Conservation (phyloP, 106 monocot genomes). For the Amphibolis antarctica region DNA sequence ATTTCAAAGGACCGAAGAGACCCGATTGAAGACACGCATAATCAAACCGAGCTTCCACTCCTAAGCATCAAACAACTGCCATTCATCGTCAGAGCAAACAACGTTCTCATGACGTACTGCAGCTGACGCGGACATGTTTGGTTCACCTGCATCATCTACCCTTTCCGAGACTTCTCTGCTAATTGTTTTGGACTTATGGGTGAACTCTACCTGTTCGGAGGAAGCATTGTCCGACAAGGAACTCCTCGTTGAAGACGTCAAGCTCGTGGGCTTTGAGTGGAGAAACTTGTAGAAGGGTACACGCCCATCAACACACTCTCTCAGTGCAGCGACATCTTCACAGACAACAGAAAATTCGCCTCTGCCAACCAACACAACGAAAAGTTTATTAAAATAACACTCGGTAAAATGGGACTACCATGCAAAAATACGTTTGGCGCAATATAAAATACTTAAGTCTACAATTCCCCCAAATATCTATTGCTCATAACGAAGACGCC, state of each 20-base stretch:
- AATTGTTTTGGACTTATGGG: not conserved
- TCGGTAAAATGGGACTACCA: no score
- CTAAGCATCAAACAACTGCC: slow-evolving; percentile 1
- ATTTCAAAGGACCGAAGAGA: no score
- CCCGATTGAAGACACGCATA: no score
- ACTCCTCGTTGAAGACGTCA: not conserved
- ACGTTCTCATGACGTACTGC: not conserved
- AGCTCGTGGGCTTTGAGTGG: slow-evolving; percentile 8
- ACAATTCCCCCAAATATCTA: no score
- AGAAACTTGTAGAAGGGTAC: slow-evolving; percentile 26
- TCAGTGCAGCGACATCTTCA: slow-evolving; percentile 56
- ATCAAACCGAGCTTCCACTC: no score
- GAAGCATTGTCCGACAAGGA: no score
- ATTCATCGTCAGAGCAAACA: not conserved
- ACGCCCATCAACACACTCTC: slow-evolving; percentile 42
- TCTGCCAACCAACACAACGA: slow-evolving; percentile 25
- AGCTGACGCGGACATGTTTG: not conserved
- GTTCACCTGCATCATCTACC: not conserved
- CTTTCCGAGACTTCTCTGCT: not conserved
- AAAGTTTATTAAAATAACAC: not conserved
- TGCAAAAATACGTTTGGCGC: no score
- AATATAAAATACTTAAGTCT: no score
- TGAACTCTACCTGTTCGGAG: not conserved
- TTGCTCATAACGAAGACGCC: no score
- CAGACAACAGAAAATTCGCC: slow-evolving; percentile 72